Evolutionary conservation across 768 basidiomycete genomes (phyloP), one percentile per base, ranked within the genome.

Genomic region (Termitomyces sp.): DNA sequence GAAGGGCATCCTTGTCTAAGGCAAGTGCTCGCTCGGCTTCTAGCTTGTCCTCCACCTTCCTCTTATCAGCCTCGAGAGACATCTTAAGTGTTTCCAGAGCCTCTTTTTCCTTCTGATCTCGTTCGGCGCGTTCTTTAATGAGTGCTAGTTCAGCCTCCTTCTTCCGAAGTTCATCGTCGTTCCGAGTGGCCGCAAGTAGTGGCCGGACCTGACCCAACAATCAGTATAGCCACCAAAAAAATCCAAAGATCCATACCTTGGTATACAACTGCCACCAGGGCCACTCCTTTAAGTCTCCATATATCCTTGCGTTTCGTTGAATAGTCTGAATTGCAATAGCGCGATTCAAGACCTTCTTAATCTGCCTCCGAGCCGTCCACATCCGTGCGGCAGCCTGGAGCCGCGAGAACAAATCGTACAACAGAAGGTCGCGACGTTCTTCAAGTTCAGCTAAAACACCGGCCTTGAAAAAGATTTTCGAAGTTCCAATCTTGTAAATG

Each of bases 251-350:
- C 52, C 71, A 46, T 60, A 85, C 93, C 78, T 96, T 96, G 2
- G 94, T 94, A 69, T 95, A 99, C 9, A 98, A 79, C 61, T 94
- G 90, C 97, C 97, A 99, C 97, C 97, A 98, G 1, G 96, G 94
- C 97, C 97, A 98, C 53, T 96, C 92, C 47, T 85, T 80, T 30
- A 99, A 78, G 56, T 92, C 88, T 7, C 88, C 86, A 68, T 98
- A 98, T 22, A 97, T 80, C 22, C 94, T 79, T 2, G 96, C 96
- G 68, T 99, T 99, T 46, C 87, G 82, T 68, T 98, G 97, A 60
- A 98, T 94, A 1, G 92, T 95, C 47, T 91, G 83, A 43, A 95
- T 86, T 5, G 97, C 94, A 42, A 87, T 77, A 1, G 94, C 94
- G 47, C 97, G 87, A 66, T 98, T 94, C 49, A 98, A 79, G 50